Conservation (phyloP, 2,329 filamentous ascomycete genomes). For the Raffaelea albimanens region DNA sequence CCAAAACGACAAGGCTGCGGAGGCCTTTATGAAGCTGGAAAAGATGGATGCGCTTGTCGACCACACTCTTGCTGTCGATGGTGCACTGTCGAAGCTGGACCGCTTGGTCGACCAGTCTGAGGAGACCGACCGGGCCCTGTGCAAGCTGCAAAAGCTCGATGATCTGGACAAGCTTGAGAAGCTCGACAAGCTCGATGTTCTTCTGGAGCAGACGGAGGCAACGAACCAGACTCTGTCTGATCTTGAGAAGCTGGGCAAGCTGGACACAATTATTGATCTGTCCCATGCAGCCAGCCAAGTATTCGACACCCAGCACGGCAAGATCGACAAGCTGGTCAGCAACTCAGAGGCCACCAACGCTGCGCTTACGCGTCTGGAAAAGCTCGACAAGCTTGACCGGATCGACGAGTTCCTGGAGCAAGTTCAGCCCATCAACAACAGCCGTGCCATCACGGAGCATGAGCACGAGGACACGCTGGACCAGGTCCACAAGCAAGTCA, state of each 20-base stretch:
- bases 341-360: slow-evolving; percentile 2
- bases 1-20: slow-evolving; percentile 54
- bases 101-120: slow-evolving; percentile 47
- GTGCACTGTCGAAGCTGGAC: background rate
- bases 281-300: slow-evolving; percentile 8
- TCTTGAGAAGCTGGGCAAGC: slow-evolving; percentile 15
- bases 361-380: slow-evolving; percentile 18
- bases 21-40: slow-evolving; percentile 65
- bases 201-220: slow-evolving; percentile 55
- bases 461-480: slow-evolving; percentile 57
- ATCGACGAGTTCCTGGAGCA: slow-evolving; percentile 47
- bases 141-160: slow-evolving; percentile 11
- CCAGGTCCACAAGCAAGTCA: slow-evolving; percentile 79
- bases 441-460: background rate
- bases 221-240: slow-evolving; percentile 63
- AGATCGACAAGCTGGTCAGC: slow-evolving; percentile 9
- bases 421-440: background rate
- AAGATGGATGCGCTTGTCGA: slow-evolving; percentile 51
- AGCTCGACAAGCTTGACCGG: slow-evolving; percentile 44
- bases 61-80: slow-evolving; percentile 42
- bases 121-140: slow-evolving; percentile 51
- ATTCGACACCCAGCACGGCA: slow-evolving; percentile 10
- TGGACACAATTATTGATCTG: slow-evolving; percentile 9
- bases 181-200: slow-evolving; percentile 22
- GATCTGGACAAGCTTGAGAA: slow-evolving; percentile 2